phyloP scores from a whole-genome alignment of 106 monocot genomes.

The Agapanthus africanus region DNA sequence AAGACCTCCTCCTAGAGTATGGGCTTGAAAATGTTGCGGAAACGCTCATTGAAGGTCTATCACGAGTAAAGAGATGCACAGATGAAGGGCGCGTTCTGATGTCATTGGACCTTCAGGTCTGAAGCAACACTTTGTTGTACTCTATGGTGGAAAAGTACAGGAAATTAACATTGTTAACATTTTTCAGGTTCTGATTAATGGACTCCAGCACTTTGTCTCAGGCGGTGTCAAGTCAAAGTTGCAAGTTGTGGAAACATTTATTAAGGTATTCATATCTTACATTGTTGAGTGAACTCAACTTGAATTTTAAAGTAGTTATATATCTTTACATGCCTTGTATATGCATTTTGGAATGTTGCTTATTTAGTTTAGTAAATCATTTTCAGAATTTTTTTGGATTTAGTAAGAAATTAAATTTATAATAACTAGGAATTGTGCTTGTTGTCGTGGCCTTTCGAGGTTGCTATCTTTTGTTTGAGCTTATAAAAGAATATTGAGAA shows the following conservation, averaged over 20 bases:
- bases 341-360: not conserved
- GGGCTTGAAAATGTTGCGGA: constrained; percentile 87
- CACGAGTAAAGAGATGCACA: constrained; percentile 87
- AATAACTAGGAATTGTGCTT: too few species aligned
- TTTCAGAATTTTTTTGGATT: too few species aligned
- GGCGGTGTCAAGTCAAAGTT: constrained; percentile 74
- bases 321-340: not conserved
- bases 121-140: not conserved
- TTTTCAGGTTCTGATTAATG: constrained; percentile 82
- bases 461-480: too few species aligned
- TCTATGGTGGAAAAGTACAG: not conserved
- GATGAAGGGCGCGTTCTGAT: constrained; percentile 95
- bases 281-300: not conserved
- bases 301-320: not conserved
- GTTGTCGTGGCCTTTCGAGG: too few species aligned
- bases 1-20: constrained; percentile 70
- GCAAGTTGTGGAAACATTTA: constrained; percentile 81
- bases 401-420: too few species aligned
- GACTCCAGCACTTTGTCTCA: constrained; percentile 70
- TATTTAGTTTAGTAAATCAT: too few species aligned
- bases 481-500: too few species aligned
- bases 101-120: constrained; percentile 96
- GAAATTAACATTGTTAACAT: not conserved
- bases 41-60: constrained; percentile 80
- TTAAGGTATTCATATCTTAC: constrained; percentile 53